phyloP scores from a whole-genome alignment of 495 filamentous ascomycete genomes.

The Cercophora scortea region DNA sequence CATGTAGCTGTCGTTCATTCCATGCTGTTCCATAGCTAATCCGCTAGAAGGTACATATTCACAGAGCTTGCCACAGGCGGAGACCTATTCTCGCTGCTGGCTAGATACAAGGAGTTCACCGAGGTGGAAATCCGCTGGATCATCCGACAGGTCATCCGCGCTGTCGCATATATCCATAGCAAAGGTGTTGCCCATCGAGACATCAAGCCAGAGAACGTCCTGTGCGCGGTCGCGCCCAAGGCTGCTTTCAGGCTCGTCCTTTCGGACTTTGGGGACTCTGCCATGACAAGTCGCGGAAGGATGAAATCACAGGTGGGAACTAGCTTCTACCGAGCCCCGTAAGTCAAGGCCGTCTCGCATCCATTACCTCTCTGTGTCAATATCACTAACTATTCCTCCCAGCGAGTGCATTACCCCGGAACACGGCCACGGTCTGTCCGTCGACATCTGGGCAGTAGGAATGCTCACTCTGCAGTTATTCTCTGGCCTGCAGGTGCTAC shows the following conservation, averaged over 20 bases:
- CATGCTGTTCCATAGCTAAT: not conserved
- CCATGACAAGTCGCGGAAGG: slow-evolving; percentile 31
- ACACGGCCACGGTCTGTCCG: slow-evolving; percentile 16
- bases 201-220: slow-evolving; percentile 94
- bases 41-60: slow-evolving; percentile 49
- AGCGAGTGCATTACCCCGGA: slow-evolving; percentile 17
- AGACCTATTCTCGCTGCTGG: slow-evolving; percentile 47
- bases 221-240: slow-evolving; percentile 54
- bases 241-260: slow-evolving; percentile 52
- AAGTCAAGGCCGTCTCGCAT: slow-evolving; percentile 27
- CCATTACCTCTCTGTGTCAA: too few species aligned
- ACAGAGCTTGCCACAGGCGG: slow-evolving; percentile 61
- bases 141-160: slow-evolving; percentile 72
- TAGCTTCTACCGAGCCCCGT: slow-evolving; percentile 63
- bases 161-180: slow-evolving; percentile 71
- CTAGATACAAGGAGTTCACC: slow-evolving; percentile 41
- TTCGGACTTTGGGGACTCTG: slow-evolving; percentile 67
- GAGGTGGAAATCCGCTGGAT: slow-evolving; percentile 73
- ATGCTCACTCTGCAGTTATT: slow-evolving; percentile 19
- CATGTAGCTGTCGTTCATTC: slow-evolving; percentile 23
- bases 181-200: slow-evolving; percentile 83
- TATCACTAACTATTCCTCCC: not conserved
- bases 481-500: slow-evolving; percentile 9
- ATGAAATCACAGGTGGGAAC: slow-evolving; percentile 62
- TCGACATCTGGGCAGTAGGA: slow-evolving; percentile 46